Conservation (phyloP, 2,329 filamentous ascomycete genomes). For the Cladophialophora immunda region DNA sequence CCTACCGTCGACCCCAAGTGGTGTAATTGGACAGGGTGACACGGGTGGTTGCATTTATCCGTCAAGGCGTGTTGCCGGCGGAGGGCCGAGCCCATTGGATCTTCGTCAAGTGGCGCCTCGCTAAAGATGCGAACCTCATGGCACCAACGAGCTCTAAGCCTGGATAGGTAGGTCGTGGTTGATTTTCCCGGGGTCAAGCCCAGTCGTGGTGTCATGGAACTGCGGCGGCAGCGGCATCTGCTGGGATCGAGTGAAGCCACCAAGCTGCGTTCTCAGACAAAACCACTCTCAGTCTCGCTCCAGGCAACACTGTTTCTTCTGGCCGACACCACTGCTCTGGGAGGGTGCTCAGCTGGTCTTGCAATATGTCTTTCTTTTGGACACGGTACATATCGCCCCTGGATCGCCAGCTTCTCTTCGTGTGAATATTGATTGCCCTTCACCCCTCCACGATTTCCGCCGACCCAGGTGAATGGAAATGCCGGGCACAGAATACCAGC, state of each 20-base stretch:
- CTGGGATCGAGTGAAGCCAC: conserved; percentile 15
- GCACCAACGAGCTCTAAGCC: background rate
- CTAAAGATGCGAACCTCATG: conserved; percentile 3
- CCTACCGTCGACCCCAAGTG: background rate
- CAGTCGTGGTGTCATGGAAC: conserved; percentile 4
- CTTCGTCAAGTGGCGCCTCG: background rate
- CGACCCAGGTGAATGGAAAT: background rate
- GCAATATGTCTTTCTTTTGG: conserved; percentile 17
- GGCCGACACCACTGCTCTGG: background rate
- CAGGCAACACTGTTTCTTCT: conserved; percentile 22
- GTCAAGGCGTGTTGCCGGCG: background rate
- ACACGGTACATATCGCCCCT: conserved; percentile 7
- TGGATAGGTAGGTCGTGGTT: background rate
- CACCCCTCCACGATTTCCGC: background rate
- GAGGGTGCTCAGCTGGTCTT: background rate
- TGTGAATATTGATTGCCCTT: conserved; percentile 9
- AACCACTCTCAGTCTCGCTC: background rate
- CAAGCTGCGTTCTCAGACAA: conserved; percentile 7
- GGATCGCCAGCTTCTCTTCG: conserved; percentile 1
- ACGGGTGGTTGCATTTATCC: background rate
- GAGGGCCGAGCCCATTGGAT: conserved; percentile 1
- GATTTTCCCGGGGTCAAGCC: background rate
- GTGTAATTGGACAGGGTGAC: background rate
- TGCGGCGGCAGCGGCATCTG: conserved; percentile 1
- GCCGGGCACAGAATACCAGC: background rate